Conservation (phyloP, 306 rosid genomes). For the Rosa chinensis region DNA sequence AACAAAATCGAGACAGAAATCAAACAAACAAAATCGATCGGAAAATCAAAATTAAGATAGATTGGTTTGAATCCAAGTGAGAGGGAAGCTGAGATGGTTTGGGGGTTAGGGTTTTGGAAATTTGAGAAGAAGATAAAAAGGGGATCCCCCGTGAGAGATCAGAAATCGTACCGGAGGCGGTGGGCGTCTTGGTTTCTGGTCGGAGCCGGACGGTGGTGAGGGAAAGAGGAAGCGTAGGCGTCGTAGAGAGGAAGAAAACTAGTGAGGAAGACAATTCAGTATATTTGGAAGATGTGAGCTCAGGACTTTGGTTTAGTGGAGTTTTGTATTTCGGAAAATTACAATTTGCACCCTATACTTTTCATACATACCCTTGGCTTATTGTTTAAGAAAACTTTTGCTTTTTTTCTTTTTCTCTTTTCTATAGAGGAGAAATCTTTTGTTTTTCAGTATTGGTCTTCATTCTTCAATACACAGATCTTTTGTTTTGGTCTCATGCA, state of each 20-base stretch:
- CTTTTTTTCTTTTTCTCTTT: not conserved
- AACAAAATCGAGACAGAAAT: not conserved
- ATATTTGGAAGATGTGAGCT: not conserved
- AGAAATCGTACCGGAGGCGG: not conserved
- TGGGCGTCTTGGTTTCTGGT: not conserved
- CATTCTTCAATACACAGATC: no score
- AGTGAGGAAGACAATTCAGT: not conserved
- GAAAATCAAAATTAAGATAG: not conserved
- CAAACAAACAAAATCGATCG: not conserved
- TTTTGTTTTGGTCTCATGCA: no score
- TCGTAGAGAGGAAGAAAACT: constrained; percentile 12
- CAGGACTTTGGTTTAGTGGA: not conserved
- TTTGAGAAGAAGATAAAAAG: not conserved
- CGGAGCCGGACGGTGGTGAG: not conserved
- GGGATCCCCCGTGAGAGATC: not conserved
- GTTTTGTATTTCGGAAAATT: not conserved
- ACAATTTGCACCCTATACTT: not conserved
- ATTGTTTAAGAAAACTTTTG: not conserved
- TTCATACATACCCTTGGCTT: not conserved
- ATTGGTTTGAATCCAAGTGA: not conserved
- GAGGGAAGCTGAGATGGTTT: not conserved
- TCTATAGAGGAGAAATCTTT: no score
- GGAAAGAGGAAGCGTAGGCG: not conserved
- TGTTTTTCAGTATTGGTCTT: no score
- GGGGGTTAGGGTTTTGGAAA: not conserved